Percentiles rank a stretch among this genome's conserved stretches.
phyloP scores from a whole-genome alignment of 352 stramenopile species.

The Phytopythium delawarense region DNA sequence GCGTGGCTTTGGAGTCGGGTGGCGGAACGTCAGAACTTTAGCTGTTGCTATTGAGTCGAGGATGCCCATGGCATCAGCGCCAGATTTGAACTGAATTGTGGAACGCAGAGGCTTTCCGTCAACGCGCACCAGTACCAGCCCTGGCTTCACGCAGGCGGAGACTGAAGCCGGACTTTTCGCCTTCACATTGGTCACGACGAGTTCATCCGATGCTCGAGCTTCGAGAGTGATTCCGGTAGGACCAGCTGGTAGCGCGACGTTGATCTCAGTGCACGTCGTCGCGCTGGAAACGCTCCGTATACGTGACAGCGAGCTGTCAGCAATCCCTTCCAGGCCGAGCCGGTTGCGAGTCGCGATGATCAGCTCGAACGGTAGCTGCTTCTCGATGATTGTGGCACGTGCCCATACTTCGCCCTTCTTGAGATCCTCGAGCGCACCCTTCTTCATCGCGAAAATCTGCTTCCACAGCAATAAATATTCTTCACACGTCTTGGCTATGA shows the following conservation, averaged over 20 bases:
- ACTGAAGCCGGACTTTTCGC: constrained; percentile 46
- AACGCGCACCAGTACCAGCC: constrained; percentile 69
- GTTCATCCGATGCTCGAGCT: constrained; percentile 23
- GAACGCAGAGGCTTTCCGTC: constrained; percentile 54
- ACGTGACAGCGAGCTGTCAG: constrained; percentile 24
- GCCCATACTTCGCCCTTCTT: constrained; percentile 64
- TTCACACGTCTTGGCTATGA: constrained; percentile 35
- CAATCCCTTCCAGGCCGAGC: constrained; percentile 42
- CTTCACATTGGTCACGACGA: constrained; percentile 7
- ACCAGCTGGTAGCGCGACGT: constrained; percentile 57
- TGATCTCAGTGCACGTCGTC: constrained; percentile 50
- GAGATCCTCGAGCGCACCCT: constrained; percentile 48
- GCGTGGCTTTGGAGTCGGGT: constrained; percentile 49
- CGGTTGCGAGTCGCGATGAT: constrained; percentile 77
- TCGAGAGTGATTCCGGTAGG: constrained; percentile 63
- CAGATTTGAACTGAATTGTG: constrained; percentile 45
- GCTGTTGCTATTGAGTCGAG: constrained; percentile 46
- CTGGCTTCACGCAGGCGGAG: constrained; percentile 69
- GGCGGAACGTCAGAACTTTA: constrained; percentile 77
- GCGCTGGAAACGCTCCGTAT: background rate
- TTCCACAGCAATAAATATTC: constrained; percentile 78
- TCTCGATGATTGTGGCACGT: constrained; percentile 52
- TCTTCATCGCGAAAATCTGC: constrained; percentile 57
- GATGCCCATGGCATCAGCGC: constrained; percentile 42
- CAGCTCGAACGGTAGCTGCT: constrained; percentile 68